Evolutionary conservation across 768 basidiomycete genomes (phyloP).

Genomic region (Calocybe indica): DNA sequence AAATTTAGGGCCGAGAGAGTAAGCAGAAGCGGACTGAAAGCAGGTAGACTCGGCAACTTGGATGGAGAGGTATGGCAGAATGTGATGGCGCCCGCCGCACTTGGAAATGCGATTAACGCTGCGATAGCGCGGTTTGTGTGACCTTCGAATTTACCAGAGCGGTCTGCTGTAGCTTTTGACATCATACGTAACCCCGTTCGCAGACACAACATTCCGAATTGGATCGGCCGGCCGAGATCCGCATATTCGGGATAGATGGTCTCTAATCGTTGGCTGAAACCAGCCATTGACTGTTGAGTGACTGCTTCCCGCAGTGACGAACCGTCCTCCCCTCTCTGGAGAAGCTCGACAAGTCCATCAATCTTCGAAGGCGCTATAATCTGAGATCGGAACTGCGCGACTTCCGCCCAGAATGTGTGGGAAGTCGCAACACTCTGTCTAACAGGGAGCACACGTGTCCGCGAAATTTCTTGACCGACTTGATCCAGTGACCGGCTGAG

Average conservation of each 20-base stretch:
- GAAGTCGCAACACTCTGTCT: conserved; percentile 9
- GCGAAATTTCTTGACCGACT: conserved; percentile 19
- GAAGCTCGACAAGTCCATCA: conserved; percentile 33
- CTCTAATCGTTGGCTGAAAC: conserved; percentile 71
- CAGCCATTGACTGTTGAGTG: conserved; percentile 71
- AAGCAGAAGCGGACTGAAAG: conserved; percentile 41
- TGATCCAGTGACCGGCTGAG: conserved; percentile 32
- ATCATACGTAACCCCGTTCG: conserved; percentile 66
- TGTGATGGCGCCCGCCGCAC: conserved; percentile 33
- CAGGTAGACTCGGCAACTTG: conserved; percentile 19
- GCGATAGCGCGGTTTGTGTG: conserved; percentile 6
- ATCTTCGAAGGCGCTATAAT: conserved; percentile 44
- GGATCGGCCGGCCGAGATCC: conserved; percentile 68
- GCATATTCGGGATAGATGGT: conserved; percentile 60
- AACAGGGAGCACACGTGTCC: conserved; percentile 21
- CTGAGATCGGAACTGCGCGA: conserved; percentile 67
- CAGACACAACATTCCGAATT: conserved; percentile 57
- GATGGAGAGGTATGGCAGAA: conserved; percentile 21
- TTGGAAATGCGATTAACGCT: conserved; percentile 49
- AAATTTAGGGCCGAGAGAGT: conserved; percentile 40
- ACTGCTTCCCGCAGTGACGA: conserved; percentile 56
- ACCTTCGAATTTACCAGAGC: no score
- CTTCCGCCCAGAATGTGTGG: conserved; percentile 63
- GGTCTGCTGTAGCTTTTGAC: no score
- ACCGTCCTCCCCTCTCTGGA: conserved; percentile 29